Percentiles rank a stretch among this genome's conserved stretches.
These are phyloP conservation scores for Trichoderma breve DNA, from an alignment of 2,329 filamentous ascomycete genomes.

Conservation along the genomic window DNA sequence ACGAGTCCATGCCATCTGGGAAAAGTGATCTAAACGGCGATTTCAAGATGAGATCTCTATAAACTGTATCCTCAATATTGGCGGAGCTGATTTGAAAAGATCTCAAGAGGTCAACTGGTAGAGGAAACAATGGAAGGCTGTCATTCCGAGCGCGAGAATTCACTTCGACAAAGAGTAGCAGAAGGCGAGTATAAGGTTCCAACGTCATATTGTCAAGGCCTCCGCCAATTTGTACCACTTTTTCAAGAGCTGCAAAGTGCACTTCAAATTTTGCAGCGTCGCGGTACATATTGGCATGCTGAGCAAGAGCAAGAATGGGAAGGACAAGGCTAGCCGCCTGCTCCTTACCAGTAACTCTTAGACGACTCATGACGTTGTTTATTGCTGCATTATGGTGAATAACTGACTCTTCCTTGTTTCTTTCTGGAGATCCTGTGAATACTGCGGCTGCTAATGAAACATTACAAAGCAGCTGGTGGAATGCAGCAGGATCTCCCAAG, in stretches of 20 bases:
- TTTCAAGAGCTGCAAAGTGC: neutral
- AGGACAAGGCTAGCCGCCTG: neutral
- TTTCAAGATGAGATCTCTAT: neutral
- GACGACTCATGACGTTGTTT: neutral
- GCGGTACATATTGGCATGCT: neutral
- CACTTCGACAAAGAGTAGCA: neutral
- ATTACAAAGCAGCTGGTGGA: neutral
- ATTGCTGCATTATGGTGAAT: neutral
- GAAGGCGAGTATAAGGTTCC: neutral
- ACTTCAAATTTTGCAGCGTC: neutral
- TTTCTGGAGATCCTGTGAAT: neutral
- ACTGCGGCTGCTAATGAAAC: neutral
- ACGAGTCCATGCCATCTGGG: neutral
- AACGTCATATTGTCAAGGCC: neutral
- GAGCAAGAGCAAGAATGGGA: neutral
- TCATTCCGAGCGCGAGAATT: neutral
- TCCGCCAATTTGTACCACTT: neutral
- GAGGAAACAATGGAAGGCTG: neutral
- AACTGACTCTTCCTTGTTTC: neutral
- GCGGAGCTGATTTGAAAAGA: neutral
- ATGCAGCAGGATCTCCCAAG: neutral
- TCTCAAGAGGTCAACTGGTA: neutral
- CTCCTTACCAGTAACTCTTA: neutral
- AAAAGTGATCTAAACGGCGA: neutral
- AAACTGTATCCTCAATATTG: neutral